Conservation (phyloP, 495 filamentous ascomycete species). For the Niebla homalea region DNA sequence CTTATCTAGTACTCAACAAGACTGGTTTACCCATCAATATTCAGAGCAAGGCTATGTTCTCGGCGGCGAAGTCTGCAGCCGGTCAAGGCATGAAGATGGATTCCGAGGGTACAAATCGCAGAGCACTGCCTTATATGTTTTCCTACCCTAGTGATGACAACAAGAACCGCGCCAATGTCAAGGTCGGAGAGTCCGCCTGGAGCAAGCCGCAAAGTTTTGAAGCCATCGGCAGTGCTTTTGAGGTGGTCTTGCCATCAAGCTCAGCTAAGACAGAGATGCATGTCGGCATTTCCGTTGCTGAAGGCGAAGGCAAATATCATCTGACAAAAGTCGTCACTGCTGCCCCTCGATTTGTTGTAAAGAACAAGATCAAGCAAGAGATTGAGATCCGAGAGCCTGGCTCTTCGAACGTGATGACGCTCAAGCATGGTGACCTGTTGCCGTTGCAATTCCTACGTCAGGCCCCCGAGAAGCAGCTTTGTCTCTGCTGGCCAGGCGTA, state of each 20-base stretch:
- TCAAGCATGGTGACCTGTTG: slow-evolving; percentile 62
- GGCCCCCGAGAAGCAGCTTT: slow-evolving; percentile 70
- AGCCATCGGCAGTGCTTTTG: slow-evolving; percentile 85
- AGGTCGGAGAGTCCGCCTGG: slow-evolving; percentile 80
- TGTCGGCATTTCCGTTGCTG: slow-evolving; percentile 71
- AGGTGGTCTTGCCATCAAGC: slow-evolving; percentile 64
- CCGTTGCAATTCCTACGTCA: slow-evolving; percentile 80
- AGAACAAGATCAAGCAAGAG: slow-evolving; percentile 81
- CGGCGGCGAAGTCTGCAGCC: slow-evolving; percentile 65
- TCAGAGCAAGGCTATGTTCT: slow-evolving; percentile 75
- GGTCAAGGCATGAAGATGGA: slow-evolving; percentile 54
- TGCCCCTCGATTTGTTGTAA: slow-evolving; percentile 85
- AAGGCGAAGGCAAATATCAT: slow-evolving; percentile 95
- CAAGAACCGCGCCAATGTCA: slow-evolving; percentile 76
- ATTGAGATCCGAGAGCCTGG: slow-evolving; percentile 79
- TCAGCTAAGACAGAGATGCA: slow-evolving; percentile 69
- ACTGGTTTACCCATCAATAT: slow-evolving; percentile 83
- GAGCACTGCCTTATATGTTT: slow-evolving; percentile 86
- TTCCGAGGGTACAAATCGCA: slow-evolving; percentile 38
- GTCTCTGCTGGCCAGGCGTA: slow-evolving; percentile 82
- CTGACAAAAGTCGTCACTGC: slow-evolving; percentile 87
- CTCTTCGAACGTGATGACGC: slow-evolving; percentile 64
- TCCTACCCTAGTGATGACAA: slow-evolving; percentile 77
- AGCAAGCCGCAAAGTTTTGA: slow-evolving; percentile 97
- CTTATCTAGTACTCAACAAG: slow-evolving; percentile 89